phyloP scores from a whole-genome alignment of 1,284 basidiomycete genomes.

The Pyrrhoderma lamaoense region DNA sequence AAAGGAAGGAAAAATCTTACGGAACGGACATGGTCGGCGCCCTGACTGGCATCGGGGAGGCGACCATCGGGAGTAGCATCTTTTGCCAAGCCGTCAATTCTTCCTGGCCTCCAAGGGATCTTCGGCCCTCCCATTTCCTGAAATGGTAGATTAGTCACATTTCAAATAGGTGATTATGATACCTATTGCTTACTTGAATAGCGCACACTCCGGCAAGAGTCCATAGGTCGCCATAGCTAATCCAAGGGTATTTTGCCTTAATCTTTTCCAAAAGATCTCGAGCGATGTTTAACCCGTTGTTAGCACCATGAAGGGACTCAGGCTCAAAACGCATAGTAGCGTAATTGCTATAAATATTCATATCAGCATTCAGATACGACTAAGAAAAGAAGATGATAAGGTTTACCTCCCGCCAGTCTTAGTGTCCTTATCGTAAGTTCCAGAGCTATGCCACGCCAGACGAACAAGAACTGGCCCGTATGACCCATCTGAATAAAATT shows the following conservation, averaged over 20 bases:
- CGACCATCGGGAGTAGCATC: slow-evolving; percentile 89
- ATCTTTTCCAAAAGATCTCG: slow-evolving; percentile 82
- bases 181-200: slow-evolving; percentile 48
- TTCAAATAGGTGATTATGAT: background rate
- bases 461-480: slow-evolving; percentile 89
- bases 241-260: slow-evolving; percentile 85
- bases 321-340: slow-evolving; percentile 93
- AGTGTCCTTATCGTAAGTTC: slow-evolving; percentile 85
- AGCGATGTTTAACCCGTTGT: slow-evolving; percentile 80
- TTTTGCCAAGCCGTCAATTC: slow-evolving; percentile 73
- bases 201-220: slow-evolving; percentile 84
- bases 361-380: slow-evolving; percentile 2
- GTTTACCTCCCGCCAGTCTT: slow-evolving; percentile 80
- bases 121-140: slow-evolving; percentile 77
- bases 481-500: slow-evolving; percentile 63
- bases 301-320: slow-evolving; percentile 81
- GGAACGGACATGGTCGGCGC: slow-evolving; percentile 76
- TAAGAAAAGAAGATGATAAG: slow-evolving; percentile 6
- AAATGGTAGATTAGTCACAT: slow-evolving; percentile 1
- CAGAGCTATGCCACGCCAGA: slow-evolving; percentile 90
- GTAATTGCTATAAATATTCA: slow-evolving; percentile 59
- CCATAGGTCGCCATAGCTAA: slow-evolving; percentile 92
- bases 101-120: slow-evolving; percentile 83
- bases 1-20: slow-evolving; percentile 33
- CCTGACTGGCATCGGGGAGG: slow-evolving; percentile 86